These are phyloP conservation scores for Penicillium sp. DNA, from an alignment of 2,329 filamentous ascomycete species.

Conservation along the genomic window DNA sequence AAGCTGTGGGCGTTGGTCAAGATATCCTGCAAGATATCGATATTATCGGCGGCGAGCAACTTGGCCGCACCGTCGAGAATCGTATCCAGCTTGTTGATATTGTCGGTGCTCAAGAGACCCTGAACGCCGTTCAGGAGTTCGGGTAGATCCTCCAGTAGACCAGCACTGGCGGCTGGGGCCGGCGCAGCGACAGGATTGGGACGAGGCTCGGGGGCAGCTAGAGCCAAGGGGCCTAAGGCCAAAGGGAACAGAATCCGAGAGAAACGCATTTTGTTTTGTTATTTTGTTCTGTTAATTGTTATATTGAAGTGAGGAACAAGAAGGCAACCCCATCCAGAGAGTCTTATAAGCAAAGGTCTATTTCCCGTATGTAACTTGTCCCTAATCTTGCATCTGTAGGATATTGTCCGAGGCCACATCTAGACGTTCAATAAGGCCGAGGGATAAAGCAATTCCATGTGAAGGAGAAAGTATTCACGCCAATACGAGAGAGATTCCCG, in stretches of 20 bases:
- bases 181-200: conserved; percentile 21
- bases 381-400: neutral
- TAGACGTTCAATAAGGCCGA: neutral
- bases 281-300: neutral
- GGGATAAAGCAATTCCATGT: conserved; percentile 3
- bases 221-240: conserved; percentile 14
- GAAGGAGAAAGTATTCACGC: neutral
- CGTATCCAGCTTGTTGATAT: conserved; percentile 16
- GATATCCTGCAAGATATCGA: conserved; percentile 21
- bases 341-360: conserved; percentile 4
- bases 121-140: conserved; percentile 18
- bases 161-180: conserved; percentile 14
- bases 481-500: neutral
- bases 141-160: conserved; percentile 23
- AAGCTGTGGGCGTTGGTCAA: conserved; percentile 21
- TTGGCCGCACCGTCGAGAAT: conserved; percentile 19
- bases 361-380: neutral
- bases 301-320: neutral
- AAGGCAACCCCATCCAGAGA: neutral
- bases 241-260: conserved; percentile 14
- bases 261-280: conserved; percentile 15
- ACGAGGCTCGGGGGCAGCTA: conserved; percentile 16
- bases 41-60: conserved; percentile 18
- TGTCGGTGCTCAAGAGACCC: conserved; percentile 12
- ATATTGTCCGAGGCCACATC: neutral